Conservation (phyloP, 2,329 filamentous ascomycete genomes). For the Colletotrichum sp. region DNA sequence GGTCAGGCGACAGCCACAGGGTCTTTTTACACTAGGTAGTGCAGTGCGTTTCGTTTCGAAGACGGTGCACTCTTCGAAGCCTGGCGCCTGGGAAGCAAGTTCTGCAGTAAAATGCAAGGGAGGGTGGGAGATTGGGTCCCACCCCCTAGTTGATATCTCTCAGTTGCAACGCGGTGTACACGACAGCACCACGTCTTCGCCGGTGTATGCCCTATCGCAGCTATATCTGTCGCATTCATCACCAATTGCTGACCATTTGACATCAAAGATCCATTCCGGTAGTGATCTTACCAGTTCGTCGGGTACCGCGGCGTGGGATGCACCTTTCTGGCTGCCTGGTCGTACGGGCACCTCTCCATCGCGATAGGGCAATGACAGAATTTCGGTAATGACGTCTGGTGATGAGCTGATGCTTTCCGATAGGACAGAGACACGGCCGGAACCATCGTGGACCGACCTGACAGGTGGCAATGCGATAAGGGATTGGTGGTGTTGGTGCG, state of each 20-base stretch:
- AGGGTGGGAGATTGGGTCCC: slow-evolving; percentile 1
- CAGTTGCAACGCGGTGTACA: neutral
- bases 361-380: neutral
- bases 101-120: neutral
- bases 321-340: neutral
- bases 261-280: neutral
- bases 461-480: slow-evolving; percentile 4
- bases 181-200: slow-evolving; percentile 2
- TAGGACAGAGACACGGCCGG: neutral
- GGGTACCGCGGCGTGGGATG: neutral
- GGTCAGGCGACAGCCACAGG: neutral
- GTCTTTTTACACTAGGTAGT: neutral
- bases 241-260: neutral
- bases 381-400: neutral
- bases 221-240: neutral
- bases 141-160: neutral
- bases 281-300: neutral
- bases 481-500: neutral
- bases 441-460: neutral
- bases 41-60: neutral
- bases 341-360: neutral
- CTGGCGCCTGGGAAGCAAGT: neutral
- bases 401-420: neutral
- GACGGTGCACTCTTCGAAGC: neutral
- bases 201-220: slow-evolving; percentile 13